phyloP scores from a whole-genome alignment of 2,329 filamentous ascomycete genomes.

The Apiospora pterosperma region DNA sequence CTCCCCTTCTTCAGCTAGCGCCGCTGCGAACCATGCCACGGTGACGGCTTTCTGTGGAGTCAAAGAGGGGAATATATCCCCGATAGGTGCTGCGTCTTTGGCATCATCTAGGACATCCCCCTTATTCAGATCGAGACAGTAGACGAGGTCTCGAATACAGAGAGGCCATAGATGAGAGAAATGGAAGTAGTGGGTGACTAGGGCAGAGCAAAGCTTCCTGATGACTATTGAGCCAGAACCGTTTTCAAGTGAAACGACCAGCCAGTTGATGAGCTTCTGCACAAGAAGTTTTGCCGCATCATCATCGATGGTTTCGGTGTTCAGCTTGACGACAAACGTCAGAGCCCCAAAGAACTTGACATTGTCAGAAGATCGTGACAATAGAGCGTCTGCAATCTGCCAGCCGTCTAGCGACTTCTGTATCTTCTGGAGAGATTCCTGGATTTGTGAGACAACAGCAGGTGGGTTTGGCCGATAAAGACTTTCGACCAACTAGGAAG shows the following conservation, averaged over 20 bases:
- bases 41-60: conserved; percentile 50
- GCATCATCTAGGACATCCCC: conserved; percentile 46
- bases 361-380: conserved; percentile 66
- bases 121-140: conserved; percentile 50
- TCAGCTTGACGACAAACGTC: conserved; percentile 91
- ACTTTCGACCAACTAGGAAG: conserved; percentile 42
- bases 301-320: conserved; percentile 72
- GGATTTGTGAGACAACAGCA: conserved; percentile 47
- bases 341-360: conserved; percentile 90
- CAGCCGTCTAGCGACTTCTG: conserved; percentile 81
- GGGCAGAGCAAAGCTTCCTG: conserved; percentile 72
- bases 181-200: conserved; percentile 72
- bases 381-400: conserved; percentile 75
- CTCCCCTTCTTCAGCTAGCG: conserved; percentile 62
- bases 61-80: conserved; percentile 42
- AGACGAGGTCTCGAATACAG: conserved; percentile 61
- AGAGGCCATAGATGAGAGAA: conserved; percentile 65
- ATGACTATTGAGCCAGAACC: conserved; percentile 58
- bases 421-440: conserved; percentile 73
- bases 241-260: conserved; percentile 50
- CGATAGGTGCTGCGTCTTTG: conserved; percentile 38
- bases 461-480: conserved; percentile 52
- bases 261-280: conserved; percentile 59
- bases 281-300: conserved; percentile 58
- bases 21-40: conserved; percentile 62